Evolutionary conservation across 1,284 basidiomycete genomes (phyloP).

Genomic region (Exobasidium cylindrosporum): DNA sequence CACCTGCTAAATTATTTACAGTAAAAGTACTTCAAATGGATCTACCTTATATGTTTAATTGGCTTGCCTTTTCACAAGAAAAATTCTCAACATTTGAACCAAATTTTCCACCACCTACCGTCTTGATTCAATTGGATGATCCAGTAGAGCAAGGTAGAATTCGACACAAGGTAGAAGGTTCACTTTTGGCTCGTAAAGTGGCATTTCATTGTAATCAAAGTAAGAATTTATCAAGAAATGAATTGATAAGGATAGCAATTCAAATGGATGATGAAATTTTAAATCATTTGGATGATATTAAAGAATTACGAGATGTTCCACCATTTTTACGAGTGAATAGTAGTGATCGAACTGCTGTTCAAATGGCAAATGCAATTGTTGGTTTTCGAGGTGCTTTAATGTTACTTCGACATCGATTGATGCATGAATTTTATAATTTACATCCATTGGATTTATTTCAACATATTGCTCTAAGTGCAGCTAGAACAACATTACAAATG

Average conservation of each 20-base stretch:
- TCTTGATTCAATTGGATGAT: neutral
- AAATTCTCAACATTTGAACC: neutral
- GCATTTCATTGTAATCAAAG: neutral
- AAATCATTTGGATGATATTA: neutral
- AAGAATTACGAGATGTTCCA: neutral
- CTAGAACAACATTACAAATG: neutral
- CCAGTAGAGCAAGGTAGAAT: neutral
- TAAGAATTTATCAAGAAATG: neutral
- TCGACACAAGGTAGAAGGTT: neutral
- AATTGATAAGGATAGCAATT: neutral
- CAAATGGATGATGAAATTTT: neutral
- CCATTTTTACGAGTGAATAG: neutral
- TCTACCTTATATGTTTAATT: neutral
- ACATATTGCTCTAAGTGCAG: neutral
- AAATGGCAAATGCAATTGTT: neutral
- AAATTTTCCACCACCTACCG: neutral
- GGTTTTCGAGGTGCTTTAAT: neutral
- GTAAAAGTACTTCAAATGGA: neutral
- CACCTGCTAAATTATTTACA: neutral
- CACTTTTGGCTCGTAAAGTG: neutral
- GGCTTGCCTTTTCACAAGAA: neutral
- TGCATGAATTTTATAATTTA: neutral
- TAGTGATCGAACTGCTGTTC: neutral
- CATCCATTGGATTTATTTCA: neutral
- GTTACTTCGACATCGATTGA: neutral